Conservation (phyloP, 495 filamentous ascomycete species). For the Penicillium parvum region DNA sequence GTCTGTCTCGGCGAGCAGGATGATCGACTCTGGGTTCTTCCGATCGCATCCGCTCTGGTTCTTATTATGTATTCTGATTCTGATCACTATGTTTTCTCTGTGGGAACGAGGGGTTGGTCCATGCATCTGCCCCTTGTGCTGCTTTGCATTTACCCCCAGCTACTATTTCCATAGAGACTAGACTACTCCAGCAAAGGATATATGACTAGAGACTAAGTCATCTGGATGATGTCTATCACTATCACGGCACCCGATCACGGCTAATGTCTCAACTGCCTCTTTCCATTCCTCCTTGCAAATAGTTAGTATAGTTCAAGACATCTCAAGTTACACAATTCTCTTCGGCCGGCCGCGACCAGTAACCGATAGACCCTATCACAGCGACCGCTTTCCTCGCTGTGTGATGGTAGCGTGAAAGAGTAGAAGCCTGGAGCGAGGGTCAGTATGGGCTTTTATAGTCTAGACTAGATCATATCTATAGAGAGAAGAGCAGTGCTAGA, state of each 20-base stretch:
- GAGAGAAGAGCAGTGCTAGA: no score
- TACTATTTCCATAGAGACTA: no score
- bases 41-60: background rate
- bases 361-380: constrained; percentile 13
- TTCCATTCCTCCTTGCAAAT: background rate
- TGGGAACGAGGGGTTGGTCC: no score
- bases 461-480: background rate
- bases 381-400: constrained; percentile 8
- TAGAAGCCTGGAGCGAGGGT: background rate
- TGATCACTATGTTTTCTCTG: no score
- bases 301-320: constrained; percentile 19
- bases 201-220: no score
- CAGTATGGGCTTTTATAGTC: constrained; percentile 4
- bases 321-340: constrained; percentile 23
- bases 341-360: background rate
- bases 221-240: no score
- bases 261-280: background rate
- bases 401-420: constrained; percentile 14
- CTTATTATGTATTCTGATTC: constrained; percentile 1
- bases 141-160: no score
- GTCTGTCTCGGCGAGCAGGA: background rate
- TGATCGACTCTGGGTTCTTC: background rate
- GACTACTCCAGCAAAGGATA: no score
- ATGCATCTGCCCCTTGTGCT: no score
- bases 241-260: no score